Percentiles rank a stretch among this genome's conserved stretches.
Conservation (phyloP, 768 basidiomycete genomes). For the Boletus subparvulus region DNA sequence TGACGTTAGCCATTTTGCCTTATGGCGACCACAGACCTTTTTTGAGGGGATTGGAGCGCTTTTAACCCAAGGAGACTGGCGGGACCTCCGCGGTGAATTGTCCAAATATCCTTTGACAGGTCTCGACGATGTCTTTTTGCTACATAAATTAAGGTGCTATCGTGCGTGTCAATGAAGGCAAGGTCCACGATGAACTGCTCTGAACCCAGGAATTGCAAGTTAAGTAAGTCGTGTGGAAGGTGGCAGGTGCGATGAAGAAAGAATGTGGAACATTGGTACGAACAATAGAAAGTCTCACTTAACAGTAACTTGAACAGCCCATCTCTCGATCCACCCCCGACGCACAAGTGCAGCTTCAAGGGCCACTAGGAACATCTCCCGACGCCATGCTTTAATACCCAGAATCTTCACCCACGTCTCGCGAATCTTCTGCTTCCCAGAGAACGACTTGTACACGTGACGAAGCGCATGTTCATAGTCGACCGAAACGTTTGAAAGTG, state of each 20-base stretch:
- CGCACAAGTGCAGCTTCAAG: constrained; percentile 55
- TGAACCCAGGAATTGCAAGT: neutral
- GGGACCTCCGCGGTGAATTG: too few species aligned
- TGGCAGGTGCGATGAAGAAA: neutral
- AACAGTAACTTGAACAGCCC: constrained; percentile 36
- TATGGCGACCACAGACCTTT: neutral
- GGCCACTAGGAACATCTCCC: constrained; percentile 44
- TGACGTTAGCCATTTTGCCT: neutral
- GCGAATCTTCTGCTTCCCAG: constrained; percentile 12
- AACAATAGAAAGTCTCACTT: constrained; percentile 7
- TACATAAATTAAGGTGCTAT: neutral
- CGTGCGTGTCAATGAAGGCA: neutral
- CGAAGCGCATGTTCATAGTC: constrained; percentile 25
- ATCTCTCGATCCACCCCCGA: constrained; percentile 45
- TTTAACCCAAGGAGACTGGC: neutral
- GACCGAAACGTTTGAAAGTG: constrained; percentile 41
- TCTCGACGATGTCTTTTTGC: neutral
- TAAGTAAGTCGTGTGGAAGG: too few species aligned
- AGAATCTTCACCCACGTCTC: constrained; percentile 14
- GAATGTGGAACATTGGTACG: neutral
- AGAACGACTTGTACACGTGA: constrained; percentile 6
- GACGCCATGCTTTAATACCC: constrained; percentile 43
- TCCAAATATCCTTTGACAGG: neutral
- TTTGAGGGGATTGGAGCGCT: neutral
- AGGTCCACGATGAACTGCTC: neutral